phyloP scores from a whole-genome alignment of 352 stramenopile genomes.

The Blastocystis sp. region DNA sequence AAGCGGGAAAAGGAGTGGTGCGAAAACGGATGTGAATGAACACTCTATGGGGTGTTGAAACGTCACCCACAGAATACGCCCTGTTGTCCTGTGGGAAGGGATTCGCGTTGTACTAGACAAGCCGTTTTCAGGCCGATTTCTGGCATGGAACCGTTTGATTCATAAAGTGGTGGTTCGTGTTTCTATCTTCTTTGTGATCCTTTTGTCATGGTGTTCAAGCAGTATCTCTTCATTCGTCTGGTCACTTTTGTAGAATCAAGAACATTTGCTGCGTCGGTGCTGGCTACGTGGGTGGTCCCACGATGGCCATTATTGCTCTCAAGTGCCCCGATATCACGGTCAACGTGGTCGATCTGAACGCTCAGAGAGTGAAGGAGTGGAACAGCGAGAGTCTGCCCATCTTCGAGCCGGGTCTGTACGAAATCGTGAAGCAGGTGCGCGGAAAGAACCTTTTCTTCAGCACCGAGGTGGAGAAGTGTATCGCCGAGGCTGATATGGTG shows the following conservation, averaged over 20 bases:
- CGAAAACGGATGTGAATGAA: background rate
- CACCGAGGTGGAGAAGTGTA: too few relatives aligned
- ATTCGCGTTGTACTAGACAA: background rate
- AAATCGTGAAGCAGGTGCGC: too few relatives aligned
- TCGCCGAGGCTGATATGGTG: too few relatives aligned
- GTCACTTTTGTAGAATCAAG: slow-evolving; percentile 22
- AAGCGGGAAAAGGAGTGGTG: background rate
- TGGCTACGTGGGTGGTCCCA: too few relatives aligned
- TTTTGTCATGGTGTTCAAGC: background rate
- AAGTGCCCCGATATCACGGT: too few relatives aligned
- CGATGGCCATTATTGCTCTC: too few relatives aligned
- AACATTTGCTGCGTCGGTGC: slow-evolving; percentile 19
- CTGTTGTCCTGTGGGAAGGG: background rate
- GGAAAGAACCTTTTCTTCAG: too few relatives aligned
- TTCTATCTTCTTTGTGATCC: background rate
- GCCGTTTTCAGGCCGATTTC: background rate
- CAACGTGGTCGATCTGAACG: too few relatives aligned
- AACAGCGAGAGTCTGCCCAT: too few relatives aligned
- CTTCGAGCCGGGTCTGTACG: too few relatives aligned
- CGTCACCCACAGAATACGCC: background rate
- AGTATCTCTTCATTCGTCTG: background rate
- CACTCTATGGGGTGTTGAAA: background rate
- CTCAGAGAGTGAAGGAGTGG: too few relatives aligned
- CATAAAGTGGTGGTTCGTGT: background rate
- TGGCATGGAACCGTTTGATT: background rate